phyloP scores from a whole-genome alignment of 2,329 filamentous ascomycete species.

The Trichoderma sp. region DNA sequence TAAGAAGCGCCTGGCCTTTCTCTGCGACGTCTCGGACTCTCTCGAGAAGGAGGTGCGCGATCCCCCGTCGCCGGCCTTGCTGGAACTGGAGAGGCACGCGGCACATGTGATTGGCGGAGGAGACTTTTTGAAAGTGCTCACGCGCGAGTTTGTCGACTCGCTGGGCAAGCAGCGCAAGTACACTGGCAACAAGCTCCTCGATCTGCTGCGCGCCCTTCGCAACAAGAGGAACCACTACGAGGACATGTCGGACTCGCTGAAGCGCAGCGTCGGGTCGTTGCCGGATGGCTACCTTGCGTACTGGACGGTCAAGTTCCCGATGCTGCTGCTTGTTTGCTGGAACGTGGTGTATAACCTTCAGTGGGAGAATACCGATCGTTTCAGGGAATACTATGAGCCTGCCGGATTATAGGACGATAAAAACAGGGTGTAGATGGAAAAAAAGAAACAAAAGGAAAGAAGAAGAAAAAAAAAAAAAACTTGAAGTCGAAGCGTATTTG shows the following conservation, averaged over 20 bases:
- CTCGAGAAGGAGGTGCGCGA: conserved; percentile 91
- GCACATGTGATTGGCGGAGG: conserved; percentile 54
- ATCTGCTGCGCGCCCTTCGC: conserved; percentile 80
- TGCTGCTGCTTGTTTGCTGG: conserved; percentile 74
- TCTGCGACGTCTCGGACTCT: conserved; percentile 95
- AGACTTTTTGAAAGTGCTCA: conserved; percentile 76
- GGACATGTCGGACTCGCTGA: conserved; percentile 83
- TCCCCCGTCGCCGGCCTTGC: conserved; percentile 67
- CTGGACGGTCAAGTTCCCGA: conserved; percentile 78
- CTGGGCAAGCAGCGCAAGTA: conserved; percentile 95
- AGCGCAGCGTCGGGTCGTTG: conserved; percentile 63
- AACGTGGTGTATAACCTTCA: conserved; percentile 65
- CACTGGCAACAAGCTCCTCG: conserved; percentile 75
- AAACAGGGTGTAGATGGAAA: background rate
- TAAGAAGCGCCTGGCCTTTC: conserved; percentile 83
- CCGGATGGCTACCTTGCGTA: conserved; percentile 80
- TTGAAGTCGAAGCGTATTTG: background rate
- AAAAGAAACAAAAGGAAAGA: no score
- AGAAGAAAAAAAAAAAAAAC: background rate
- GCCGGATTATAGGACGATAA: conserved; percentile 32
- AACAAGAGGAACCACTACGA: conserved; percentile 99
- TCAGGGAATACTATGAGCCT: conserved; percentile 67
- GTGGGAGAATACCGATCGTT: conserved; percentile 62
- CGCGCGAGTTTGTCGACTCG: conserved; percentile 80
- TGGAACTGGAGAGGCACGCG: conserved; percentile 55